Evolutionary conservation across 495 filamentous ascomycete genomes (phyloP), one percentile per base, ranked within the genome.

Genomic region (Pyronema domesticum): DNA sequence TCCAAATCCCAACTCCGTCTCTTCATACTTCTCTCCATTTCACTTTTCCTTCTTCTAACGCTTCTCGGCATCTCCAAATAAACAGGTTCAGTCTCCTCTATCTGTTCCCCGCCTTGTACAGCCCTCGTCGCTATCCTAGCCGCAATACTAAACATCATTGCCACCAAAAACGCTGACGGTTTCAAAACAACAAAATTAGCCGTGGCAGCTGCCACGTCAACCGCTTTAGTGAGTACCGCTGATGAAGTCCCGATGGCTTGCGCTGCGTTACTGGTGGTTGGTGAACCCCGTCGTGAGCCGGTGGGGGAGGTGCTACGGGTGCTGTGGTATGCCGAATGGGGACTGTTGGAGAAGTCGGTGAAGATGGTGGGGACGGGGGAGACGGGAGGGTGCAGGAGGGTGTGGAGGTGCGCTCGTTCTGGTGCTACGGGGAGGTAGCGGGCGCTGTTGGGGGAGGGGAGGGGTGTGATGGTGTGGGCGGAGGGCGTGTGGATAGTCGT

Each of bases 91-190:
- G 23, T 5, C 23, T 30, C 23, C 23, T 30, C 23, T 5, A 30
- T 30, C 23, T 1, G 23, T 5, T 30, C 23, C 23, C 23, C 23
- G 5, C 23, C 23, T 30, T 30, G 23, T 30, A 64, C 61, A 11
- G 60, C 61, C 34, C 60, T 51, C 8, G 57, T 60, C 15, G 61
- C 60, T 23, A 64, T 63, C 19, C 54, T 59, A 13, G 57, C 30
- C 8, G 61, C 61, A 8, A 64, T 63, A 3, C 60, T 60, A 45
- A 64, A 60, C 61, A 64, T 64, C 37, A 60, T 6, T 13, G 60
- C 46, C 14, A 60, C 60, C 15, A 64, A 55, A 44, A 65, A 64
- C 33, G 61, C 59, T 36, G 60, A 63, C 15, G 61, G 61, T 23
- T 52, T 63, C n/a, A 64, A 40, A n/a, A 64, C 60, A 8, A 64